A percentile compares a stretch with the other conserved stretches of the same genome.
These are phyloP conservation scores for Alternaria gansuensis DNA, from an alignment of 2,329 filamentous ascomycete genomes.

Conservation along the genomic window DNA sequence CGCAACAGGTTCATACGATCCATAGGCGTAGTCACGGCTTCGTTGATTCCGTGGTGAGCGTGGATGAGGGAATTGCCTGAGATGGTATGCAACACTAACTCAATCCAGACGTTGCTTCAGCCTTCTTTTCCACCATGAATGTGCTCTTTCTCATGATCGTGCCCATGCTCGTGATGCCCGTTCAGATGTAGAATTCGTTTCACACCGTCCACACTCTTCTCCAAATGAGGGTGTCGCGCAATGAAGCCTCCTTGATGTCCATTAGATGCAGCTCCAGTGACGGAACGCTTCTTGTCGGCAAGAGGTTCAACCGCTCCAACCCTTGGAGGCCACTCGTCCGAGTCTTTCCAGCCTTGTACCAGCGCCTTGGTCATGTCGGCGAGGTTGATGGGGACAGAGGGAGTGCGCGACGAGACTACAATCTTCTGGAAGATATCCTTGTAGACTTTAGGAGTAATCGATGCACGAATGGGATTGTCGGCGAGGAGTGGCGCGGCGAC, in stretches of 20 bases:
- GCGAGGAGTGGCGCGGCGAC: constrained; percentile 76
- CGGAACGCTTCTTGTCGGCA: constrained; percentile 50
- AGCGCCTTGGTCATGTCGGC: constrained; percentile 80
- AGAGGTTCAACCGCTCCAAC: constrained; percentile 60
- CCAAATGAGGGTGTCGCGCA: constrained; percentile 53
- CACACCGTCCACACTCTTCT: constrained; percentile 57
- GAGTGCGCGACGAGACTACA: constrained; percentile 79
- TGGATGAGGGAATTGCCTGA: neutral
- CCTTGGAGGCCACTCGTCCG: constrained; percentile 89
- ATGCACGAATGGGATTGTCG: constrained; percentile 77
- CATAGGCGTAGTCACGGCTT: neutral
- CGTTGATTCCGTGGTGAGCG: neutral
- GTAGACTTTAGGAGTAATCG: constrained; percentile 78
- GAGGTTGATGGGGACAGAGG: constrained; percentile 88
- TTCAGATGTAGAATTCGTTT: constrained; percentile 56
- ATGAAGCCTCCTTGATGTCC: constrained; percentile 44
- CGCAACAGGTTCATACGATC: neutral
- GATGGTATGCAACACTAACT: constrained; percentile 1
- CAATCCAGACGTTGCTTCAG: constrained; percentile 7
- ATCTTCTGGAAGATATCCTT: constrained; percentile 89
- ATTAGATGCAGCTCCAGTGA: constrained; percentile 23
- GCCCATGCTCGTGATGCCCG: constrained; percentile 20
- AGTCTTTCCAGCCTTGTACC: constrained; percentile 90
- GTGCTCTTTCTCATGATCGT: constrained; percentile 12
- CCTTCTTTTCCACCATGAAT: constrained; percentile 22